phyloP scores from a whole-genome alignment of 2,329 filamentous ascomycete genomes.

The Exophiala lecanii-corni region DNA sequence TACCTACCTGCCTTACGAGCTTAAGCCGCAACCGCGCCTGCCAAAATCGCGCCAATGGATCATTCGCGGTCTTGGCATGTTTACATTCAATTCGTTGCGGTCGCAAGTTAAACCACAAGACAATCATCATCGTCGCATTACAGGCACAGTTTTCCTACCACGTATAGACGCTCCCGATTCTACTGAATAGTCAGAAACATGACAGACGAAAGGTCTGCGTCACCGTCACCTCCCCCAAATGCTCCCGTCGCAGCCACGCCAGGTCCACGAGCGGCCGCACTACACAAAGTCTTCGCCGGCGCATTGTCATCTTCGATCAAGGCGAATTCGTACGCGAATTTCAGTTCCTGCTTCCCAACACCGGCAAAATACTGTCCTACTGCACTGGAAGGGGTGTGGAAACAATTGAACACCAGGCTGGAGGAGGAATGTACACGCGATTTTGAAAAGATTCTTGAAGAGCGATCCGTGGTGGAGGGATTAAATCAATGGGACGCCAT shows the following conservation, averaged over 20 bases:
- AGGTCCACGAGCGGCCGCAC: conserved; percentile 55
- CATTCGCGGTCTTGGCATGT: neutral
- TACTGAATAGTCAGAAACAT: too few species aligned
- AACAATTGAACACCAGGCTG: conserved; percentile 55
- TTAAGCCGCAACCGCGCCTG: too few species aligned
- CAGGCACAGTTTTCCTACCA: too few species aligned
- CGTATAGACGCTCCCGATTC: too few species aligned
- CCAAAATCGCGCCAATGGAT: too few species aligned
- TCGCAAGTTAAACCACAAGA: too few species aligned
- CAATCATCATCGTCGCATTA: too few species aligned
- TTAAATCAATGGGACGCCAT: conserved; percentile 59
- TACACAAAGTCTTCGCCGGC: conserved; percentile 57
- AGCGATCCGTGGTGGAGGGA: conserved; percentile 52
- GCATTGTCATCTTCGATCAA: conserved; percentile 57
- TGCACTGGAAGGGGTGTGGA: conserved; percentile 53
- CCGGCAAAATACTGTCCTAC: conserved; percentile 54
- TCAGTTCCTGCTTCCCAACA: conserved; percentile 60
- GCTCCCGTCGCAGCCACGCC: conserved; percentile 52
- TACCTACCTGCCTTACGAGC: too few species aligned
- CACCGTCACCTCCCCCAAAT: conserved; percentile 49
- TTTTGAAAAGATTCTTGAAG: conserved; percentile 56
- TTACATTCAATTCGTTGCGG: too few species aligned
- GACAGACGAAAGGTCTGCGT: conserved; percentile 28
- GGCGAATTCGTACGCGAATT: conserved; percentile 58
- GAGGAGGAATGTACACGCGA: conserved; percentile 54